Base-by-base conservation (phyloP, 2,329 filamentous ascomycete species). In the Aspergillus phoenicis region DNA sequence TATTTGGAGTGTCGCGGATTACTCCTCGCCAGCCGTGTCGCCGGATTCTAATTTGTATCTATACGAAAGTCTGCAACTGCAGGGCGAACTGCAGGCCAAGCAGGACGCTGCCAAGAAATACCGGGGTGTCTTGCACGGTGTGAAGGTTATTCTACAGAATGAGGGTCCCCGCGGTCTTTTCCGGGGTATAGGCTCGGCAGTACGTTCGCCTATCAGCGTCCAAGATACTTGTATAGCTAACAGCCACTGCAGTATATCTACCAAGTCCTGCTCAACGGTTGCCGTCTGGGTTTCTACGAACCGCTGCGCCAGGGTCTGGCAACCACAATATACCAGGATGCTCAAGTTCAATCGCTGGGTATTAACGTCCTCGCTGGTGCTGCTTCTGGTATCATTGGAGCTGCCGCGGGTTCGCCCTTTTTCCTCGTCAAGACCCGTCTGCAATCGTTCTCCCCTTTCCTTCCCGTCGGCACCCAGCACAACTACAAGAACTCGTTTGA, bases 371-470 rank as follows among this genome's bases (percentile, higher is more conserved):
- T 97, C 75, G 90, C 92, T 59, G 95, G 95, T 69, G 95, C 95
- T 20, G 82, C 86, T 11, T 97, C 93, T 3, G 95, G 95, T 57
- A 87, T 99, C 64, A 85, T 99, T 60, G 95, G 95, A 66, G 95
- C 94, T 8, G 91, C 91, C n/a, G 90, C 91, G 22, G 95, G 94
- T 41, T 96, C 91, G 57, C 95, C 95, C 2, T 98, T 99, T 80
- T 99, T 99, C 84, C 87, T 99, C 58, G 90, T 98, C 76, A 99
- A 99, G 83, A 99, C 95, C 3, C 87, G 95, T 47, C 83, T 99
- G 60, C 95, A 99, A 79, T 97, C 92, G 68, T 98, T 86, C 81
- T 97, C 93, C 39, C 91, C 93, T 4, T 95, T 93, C 77, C 84
- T 95, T 11, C 95, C 95, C 3, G 93, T 98, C 47, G 95, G 95